Evolutionary conservation across 1,284 basidiomycete genomes (phyloP).

Genomic region (Exobasidium rhododendri): DNA sequence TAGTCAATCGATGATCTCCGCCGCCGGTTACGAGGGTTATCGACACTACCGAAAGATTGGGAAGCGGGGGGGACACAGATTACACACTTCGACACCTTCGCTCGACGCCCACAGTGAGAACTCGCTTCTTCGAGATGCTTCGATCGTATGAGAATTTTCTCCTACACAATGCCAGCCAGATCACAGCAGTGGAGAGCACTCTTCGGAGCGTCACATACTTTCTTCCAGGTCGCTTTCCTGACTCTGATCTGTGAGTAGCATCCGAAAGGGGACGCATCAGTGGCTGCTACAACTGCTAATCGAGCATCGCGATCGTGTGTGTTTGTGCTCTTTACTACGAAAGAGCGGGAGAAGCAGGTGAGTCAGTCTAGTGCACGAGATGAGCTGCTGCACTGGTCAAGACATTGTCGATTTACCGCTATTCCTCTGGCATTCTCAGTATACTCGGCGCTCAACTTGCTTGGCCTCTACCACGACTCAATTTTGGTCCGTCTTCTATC

Average conservation of each 20-base stretch:
- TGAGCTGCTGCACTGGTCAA: background rate
- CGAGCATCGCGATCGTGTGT: background rate
- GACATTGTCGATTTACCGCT: too few relatives aligned
- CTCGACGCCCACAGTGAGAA: too few relatives aligned
- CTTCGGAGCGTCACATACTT: constrained; percentile 89
- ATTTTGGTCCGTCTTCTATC: constrained; percentile 52
- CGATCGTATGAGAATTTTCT: constrained; percentile 45
- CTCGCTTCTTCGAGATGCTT: background rate
- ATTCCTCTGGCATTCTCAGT: too few relatives aligned
- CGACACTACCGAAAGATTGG: too few relatives aligned
- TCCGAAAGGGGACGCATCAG: constrained; percentile 64
- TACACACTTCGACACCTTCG: too few relatives aligned
- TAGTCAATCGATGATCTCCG: too few relatives aligned
- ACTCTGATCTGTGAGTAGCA: constrained; percentile 89
- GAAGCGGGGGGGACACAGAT: too few relatives aligned
- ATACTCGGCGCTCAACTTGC: constrained; percentile 55
- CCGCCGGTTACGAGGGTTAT: too few relatives aligned
- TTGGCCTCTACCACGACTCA: constrained; percentile 58
- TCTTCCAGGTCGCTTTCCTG: constrained; percentile 89
- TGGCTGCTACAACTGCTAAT: constrained; percentile 4
- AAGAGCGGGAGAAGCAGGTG: constrained; percentile 14
- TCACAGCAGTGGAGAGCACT: constrained; percentile 80
- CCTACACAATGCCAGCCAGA: constrained; percentile 49
- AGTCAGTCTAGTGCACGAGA: constrained; percentile 11
- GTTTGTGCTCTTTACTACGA: background rate